A percentile compares a stretch with the other conserved stretches of the same genome.
These are phyloP conservation scores for Articulospora tetracladia DNA, from an alignment of 495 filamentous ascomycete genomes.

Conservation along the genomic window DNA sequence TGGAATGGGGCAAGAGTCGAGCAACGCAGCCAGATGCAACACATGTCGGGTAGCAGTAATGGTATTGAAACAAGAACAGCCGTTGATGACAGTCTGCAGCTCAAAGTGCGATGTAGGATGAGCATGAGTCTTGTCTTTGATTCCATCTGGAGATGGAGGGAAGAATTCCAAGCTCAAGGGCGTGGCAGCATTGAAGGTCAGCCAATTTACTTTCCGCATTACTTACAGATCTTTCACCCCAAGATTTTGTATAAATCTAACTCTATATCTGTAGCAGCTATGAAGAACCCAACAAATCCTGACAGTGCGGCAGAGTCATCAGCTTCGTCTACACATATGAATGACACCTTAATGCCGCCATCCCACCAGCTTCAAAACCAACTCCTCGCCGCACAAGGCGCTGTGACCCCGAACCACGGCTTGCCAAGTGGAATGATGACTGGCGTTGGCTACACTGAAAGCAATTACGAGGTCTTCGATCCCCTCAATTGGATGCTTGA, in stretches of 20 bases:
- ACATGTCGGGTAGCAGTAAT: slow-evolving; percentile 23
- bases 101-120: slow-evolving; percentile 85
- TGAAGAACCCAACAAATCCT: slow-evolving; percentile 84
- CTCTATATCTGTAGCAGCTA: slow-evolving; percentile 47
- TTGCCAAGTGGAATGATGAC: slow-evolving; percentile 19
- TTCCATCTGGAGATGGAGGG: slow-evolving; percentile 90
- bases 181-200: slow-evolving; percentile 73
- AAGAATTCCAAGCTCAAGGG: slow-evolving; percentile 76
- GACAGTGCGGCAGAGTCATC: slow-evolving; percentile 73
- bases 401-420: slow-evolving; percentile 18
- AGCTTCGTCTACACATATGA: slow-evolving; percentile 56
- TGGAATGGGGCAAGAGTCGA: slow-evolving; percentile 71
- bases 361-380: slow-evolving; percentile 29
- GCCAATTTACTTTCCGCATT: not conserved
- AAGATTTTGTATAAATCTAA: not conserved
- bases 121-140: slow-evolving; percentile 93
- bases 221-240: no score
- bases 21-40: slow-evolving; percentile 26
- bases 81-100: slow-evolving; percentile 67
- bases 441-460: slow-evolving; percentile 24
- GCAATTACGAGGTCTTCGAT: slow-evolving; percentile 45
- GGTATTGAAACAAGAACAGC: slow-evolving; percentile 24
- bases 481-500: slow-evolving; percentile 90
- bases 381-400: slow-evolving; percentile 16
- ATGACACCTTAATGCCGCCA: slow-evolving; percentile 45